Evolutionary conservation across 345 rosid genomes (phyloP), one percentile per base, ranked within the genome.

Genomic region (Brassica juncea): DNA sequence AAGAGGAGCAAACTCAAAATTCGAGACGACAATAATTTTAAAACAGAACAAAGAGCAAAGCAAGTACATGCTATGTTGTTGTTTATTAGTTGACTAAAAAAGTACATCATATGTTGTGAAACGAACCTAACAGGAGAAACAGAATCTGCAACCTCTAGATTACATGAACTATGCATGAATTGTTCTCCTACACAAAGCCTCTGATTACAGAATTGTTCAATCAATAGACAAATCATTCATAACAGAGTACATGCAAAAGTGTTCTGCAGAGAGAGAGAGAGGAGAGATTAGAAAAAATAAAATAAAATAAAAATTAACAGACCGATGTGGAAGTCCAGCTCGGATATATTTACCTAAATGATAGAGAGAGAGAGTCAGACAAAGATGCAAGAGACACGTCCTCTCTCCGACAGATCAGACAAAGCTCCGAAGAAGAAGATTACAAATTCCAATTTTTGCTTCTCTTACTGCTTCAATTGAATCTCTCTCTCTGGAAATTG

Each of bases 281-380:
- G 52, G 52, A 47, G 55, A 47, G 15, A 47, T 47, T 49, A 49
- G 57, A 49, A 47, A 14, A 4, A 14, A 11, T 5, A 49, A 12
- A 12, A 47, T 5, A 5, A 10, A 49, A 27, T 6, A 8, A 8
- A 25, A 49, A 1, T 61, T 31, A 59, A 59, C 59, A 64, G 75
- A 79, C 66, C 86, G 87, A 87, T 82, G 86, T 87, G 88, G 89
- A 87, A 82, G 85, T 84, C 93, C 89, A 80, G 77, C 79, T 84
- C 72, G 87, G 88, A 86, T 69, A 86, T 69, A 64, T 55, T 71
- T 77, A 68, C 60, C 28, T 34, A 47, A 63, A 14, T 6, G 15
- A 9, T 47, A 66, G 52, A 74, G 34, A 73, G 72, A 74, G 60
- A 73, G 72, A 74, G 65, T 57, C 62, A 78, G 76, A 78, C 76